phyloP scores from a whole-genome alignment of 495 filamentous ascomycete species.

The Talaromyces adpressus region DNA sequence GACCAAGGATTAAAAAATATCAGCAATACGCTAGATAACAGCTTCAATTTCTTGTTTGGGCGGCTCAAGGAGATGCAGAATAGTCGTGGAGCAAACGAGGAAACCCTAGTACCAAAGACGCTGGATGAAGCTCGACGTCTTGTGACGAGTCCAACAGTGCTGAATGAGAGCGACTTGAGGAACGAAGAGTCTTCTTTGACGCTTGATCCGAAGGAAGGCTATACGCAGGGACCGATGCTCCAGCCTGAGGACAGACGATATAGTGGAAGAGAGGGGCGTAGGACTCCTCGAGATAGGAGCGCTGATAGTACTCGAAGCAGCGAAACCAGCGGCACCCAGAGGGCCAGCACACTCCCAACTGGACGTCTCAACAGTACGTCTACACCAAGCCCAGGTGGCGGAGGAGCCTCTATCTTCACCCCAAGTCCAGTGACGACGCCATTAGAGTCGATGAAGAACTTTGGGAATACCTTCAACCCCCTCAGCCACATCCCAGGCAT shows the following conservation, averaged over 20 bases:
- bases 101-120: conserved; percentile 66
- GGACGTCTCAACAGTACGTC: background rate
- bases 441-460: conserved; percentile 74
- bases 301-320: conserved; percentile 66
- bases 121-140: conserved; percentile 87
- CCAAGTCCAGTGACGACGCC: conserved; percentile 36
- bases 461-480: conserved; percentile 78
- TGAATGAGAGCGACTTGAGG: conserved; percentile 44
- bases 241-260: conserved; percentile 52
- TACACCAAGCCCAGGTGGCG: conserved; percentile 8
- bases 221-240: conserved; percentile 24
- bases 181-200: conserved; percentile 41
- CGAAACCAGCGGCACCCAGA: conserved; percentile 39
- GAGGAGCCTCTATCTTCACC: background rate
- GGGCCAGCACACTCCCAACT: background rate
- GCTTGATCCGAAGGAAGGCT: conserved; percentile 29
- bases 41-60: conserved; percentile 90
- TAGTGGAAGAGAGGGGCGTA: conserved; percentile 55
- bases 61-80: conserved; percentile 64
- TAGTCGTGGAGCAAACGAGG: conserved; percentile 28
- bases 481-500: conserved; percentile 70
- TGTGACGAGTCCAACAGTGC: conserved; percentile 59
- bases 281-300: conserved; percentile 62
- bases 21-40: conserved; percentile 76
- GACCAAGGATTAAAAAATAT: conserved; percentile 90